Percentiles rank a stretch among this genome's conserved stretches.
phyloP scores from a whole-genome alignment of 2,329 filamentous ascomycete species.

The Rhinocladiella similis region DNA sequence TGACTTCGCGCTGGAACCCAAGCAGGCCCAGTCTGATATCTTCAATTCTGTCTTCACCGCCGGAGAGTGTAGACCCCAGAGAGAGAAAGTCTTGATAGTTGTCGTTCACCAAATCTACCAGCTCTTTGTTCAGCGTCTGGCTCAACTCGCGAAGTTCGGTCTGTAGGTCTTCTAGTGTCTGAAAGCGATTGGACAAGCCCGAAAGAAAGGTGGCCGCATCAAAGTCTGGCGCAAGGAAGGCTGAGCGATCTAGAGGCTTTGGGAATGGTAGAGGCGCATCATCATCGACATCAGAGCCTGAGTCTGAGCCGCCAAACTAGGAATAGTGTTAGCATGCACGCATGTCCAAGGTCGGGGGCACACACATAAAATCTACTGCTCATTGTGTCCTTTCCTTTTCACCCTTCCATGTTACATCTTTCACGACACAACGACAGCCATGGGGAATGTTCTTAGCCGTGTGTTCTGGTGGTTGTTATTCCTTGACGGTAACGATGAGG shows the following conservation, averaged over 20 bases:
- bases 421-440: neutral
- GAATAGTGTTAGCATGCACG: neutral
- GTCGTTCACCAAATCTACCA: slow-evolving; percentile 90
- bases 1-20: slow-evolving; percentile 80
- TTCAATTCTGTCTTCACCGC: slow-evolving; percentile 88
- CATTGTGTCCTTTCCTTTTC: slow-evolving; percentile 9
- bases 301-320: slow-evolving; percentile 28
- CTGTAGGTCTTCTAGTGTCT: slow-evolving; percentile 92
- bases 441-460: neutral
- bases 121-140: slow-evolving; percentile 76
- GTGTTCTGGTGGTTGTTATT: neutral
- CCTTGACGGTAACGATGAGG: too few species aligned
- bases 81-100: slow-evolving; percentile 92
- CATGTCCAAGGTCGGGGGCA: neutral
- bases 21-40: slow-evolving; percentile 84
- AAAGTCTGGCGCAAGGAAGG: slow-evolving; percentile 78
- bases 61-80: slow-evolving; percentile 75
- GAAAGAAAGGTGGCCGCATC: slow-evolving; percentile 80
- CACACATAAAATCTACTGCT: slow-evolving; percentile 25
- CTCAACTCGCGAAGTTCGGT: slow-evolving; percentile 80
- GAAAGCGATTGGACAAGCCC: slow-evolving; percentile 80
- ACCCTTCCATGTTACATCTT: neutral
- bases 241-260: slow-evolving; percentile 73
- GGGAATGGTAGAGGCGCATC: slow-evolving; percentile 80
- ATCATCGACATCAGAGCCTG: slow-evolving; percentile 55